Conservation (phyloP, 768 basidiomycete species). For the Punctularia strigosozonata region DNA sequence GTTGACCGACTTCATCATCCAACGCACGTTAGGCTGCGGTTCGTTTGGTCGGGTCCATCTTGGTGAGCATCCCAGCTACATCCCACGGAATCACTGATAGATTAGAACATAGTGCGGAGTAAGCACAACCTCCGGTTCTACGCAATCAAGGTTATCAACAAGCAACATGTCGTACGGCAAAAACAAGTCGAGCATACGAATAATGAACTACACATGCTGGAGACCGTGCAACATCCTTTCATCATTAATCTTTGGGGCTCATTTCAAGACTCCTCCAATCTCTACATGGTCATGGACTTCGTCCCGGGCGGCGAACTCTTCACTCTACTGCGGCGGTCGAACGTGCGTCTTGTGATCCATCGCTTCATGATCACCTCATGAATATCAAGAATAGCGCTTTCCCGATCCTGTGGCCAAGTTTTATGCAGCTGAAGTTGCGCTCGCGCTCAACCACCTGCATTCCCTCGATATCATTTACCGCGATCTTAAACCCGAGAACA, state of each 20-base stretch:
- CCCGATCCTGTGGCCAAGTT: slow-evolving; percentile 97
- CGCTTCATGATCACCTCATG: background rate
- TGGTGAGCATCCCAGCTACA: slow-evolving; percentile 30
- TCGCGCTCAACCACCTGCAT: slow-evolving; percentile 88
- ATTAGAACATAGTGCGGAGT: slow-evolving; percentile 52
- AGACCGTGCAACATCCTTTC: slow-evolving; percentile 80
- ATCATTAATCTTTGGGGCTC: slow-evolving; percentile 95
- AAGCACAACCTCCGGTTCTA: slow-evolving; percentile 94
- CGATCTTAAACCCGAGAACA: slow-evolving; percentile 96
- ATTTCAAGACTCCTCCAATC: slow-evolving; percentile 83
- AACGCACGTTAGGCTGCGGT: slow-evolving; percentile 83
- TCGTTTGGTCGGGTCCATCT: slow-evolving; percentile 96
- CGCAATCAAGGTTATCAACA: slow-evolving; percentile 89
- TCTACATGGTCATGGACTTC: slow-evolving; percentile 98
- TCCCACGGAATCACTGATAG: background rate
- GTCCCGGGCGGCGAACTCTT: slow-evolving; percentile 96
- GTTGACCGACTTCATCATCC: slow-evolving; percentile 67
- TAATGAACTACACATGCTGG: slow-evolving; percentile 83
- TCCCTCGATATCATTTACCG: slow-evolving; percentile 86
- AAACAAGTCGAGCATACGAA: slow-evolving; percentile 98
- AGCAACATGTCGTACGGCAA: slow-evolving; percentile 82
- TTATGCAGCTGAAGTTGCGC: slow-evolving; percentile 90
- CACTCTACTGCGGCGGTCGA: slow-evolving; percentile 81
- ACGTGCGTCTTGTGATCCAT: slow-evolving; percentile 36
- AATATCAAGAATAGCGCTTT: slow-evolving; percentile 50